Base-by-base conservation (phyloP, 2,329 filamentous ascomycete genomes). In the Lasiodiplodia sp. region DNA sequence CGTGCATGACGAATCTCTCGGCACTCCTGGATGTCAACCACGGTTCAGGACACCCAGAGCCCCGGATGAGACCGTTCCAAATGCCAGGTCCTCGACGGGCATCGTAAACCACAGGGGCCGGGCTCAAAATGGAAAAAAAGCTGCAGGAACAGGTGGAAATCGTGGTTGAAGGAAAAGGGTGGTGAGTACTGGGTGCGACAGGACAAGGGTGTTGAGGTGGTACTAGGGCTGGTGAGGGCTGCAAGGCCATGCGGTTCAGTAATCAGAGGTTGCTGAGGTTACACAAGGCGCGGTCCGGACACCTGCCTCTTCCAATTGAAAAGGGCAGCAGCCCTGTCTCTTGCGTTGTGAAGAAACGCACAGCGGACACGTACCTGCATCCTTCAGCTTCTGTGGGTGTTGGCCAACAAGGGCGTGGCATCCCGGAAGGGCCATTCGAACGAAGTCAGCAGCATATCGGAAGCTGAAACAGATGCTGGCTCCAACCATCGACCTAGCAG, bases 61-160 rank as follows among this genome's bases (percentile, higher is more conserved):
- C 60, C 60, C 60, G 47, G 60, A 28, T 64, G 60, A 64, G 44
- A 64, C 60, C 31, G 60, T 64, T 64, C 60, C 47, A 64, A 34
- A 38, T 64, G 60, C 60, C 60, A 64, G 40, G 23, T 31, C 31
- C 31, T 11, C 11, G 44, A 49, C 21, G 37, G 31, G 47, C 47
- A 23, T 21, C 47, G 16, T 37, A 52, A 16, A 31, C 51, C 47
- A 11, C 47, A 38, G 6, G 60, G 51, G 8, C 44, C 60, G 18
- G 60, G 60, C 31, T 38, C 28, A 21, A 31, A 67, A 52, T 16
- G 16, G 11, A n/a, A 31, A 52, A 60, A 67, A 67, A 40, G 10
- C 65, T 67, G 65, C 65, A 67, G 65, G 65, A 67, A 67, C 65
- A 52, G 21, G 65, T 6, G 25, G 44, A 31, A 60, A 40, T 51